A percentile compares a stretch with the other conserved stretches of the same genome.
Evolutionary conservation across 2,329 filamentous ascomycete species (phyloP).

Genomic region (Sporothrix variecibatus): DNA sequence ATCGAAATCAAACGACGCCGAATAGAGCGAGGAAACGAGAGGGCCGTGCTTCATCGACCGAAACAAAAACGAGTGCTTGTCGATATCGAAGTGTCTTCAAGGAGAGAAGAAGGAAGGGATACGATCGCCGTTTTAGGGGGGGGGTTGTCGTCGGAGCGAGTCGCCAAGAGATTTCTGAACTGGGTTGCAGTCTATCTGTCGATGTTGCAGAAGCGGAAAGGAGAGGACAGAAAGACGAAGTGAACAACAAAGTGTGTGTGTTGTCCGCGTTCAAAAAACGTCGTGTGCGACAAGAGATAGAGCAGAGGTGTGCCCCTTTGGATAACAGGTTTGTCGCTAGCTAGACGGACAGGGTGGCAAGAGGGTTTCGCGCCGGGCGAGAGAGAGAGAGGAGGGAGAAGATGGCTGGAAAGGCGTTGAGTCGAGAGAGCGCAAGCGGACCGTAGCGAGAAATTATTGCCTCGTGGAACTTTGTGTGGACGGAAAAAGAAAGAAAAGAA

Average conservation of each 20-base stretch:
- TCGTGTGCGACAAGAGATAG: not conserved
- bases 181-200: constrained; percentile 11
- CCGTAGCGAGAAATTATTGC: not conserved
- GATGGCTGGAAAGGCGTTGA: not conserved
- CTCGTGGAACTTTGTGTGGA: not conserved
- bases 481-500: not conserved
- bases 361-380: constrained; percentile 29
- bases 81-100: not conserved
- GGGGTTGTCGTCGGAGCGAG: not conserved
- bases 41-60: not conserved
- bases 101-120: not conserved
- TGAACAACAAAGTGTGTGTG: not conserved
- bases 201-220: constrained; percentile 20
- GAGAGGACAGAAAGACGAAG: not conserved
- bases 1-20: not conserved
- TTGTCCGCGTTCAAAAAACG: not conserved
- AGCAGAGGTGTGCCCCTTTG: not conserved
- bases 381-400: not conserved
- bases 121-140: not conserved
- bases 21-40: not conserved
- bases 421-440: not conserved
- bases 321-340: not conserved
- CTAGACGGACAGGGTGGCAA: not conserved
- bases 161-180: constrained; percentile 13
- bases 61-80: constrained; percentile 11